phyloP scores from a whole-genome alignment of 495 filamentous ascomycete species.

The Immersiella caudata region DNA sequence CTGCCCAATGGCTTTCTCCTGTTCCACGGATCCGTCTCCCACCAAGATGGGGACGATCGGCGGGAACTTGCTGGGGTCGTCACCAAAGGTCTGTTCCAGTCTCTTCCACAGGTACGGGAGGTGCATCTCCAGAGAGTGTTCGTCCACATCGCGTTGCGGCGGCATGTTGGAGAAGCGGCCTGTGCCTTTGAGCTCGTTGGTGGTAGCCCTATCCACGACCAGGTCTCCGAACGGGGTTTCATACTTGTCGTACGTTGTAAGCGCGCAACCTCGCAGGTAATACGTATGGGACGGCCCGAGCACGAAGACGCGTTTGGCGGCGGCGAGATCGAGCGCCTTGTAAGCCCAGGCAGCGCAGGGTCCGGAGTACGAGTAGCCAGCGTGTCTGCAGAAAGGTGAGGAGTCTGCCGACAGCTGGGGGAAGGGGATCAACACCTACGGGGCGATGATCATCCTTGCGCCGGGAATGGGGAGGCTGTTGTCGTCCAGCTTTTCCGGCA shows the following conservation, averaged over 20 bases:
- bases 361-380: conserved; percentile 94
- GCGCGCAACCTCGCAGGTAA: conserved; percentile 74
- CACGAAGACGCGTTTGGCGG: conserved; percentile 86
- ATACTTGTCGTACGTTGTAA: conserved; percentile 76
- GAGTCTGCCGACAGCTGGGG: conserved; percentile 6
- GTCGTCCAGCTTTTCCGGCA: conserved; percentile 64
- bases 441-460: conserved; percentile 90
- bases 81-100: conserved; percentile 58
- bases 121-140: conserved; percentile 98
- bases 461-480: conserved; percentile 68
- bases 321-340: conserved; percentile 79
- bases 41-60: conserved; percentile 86
- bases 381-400: conserved; percentile 64
- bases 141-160: conserved; percentile 69
- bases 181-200: conserved; percentile 63
- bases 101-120: conserved; percentile 92
- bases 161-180: conserved; percentile 77
- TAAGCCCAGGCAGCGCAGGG: conserved; percentile 95
- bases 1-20: conserved; percentile 70
- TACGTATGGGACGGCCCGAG: conserved; percentile 92
- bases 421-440: conserved; percentile 62
- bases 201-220: conserved; percentile 67
- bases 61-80: conserved; percentile 58
- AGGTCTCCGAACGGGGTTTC: conserved; percentile 84
- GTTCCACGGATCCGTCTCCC: conserved; percentile 66